Percentiles rank a stretch among this genome's conserved stretches.
phyloP scores from a whole-genome alignment of 2,329 filamentous ascomycete species.

The Fusarium algeriense region DNA sequence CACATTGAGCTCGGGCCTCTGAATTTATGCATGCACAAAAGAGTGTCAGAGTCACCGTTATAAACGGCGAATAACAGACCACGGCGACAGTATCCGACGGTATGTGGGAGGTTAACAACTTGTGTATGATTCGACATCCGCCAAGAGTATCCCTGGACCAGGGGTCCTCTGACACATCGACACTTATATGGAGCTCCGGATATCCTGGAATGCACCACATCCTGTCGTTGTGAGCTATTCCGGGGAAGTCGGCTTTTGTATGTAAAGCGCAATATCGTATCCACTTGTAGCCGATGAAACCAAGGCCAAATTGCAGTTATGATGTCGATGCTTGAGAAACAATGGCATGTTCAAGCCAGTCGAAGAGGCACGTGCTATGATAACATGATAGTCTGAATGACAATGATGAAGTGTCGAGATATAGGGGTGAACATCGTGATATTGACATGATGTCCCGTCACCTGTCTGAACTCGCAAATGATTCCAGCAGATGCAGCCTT shows the following conservation, averaged over 20 bases:
- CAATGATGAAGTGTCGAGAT: background rate
- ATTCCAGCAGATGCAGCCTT: constrained; percentile 2
- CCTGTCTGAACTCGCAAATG: background rate
- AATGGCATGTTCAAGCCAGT: constrained; percentile 16
- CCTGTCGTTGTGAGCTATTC: constrained; percentile 18
- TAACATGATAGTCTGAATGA: constrained; percentile 12
- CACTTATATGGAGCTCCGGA: constrained; percentile 18
- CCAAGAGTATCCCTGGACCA: constrained; percentile 25
- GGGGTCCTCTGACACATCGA: constrained; percentile 18
- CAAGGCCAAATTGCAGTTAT: constrained; percentile 13
- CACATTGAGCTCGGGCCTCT: background rate
- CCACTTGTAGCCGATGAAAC: constrained; percentile 13
- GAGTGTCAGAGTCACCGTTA: background rate
- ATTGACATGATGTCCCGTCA: background rate
- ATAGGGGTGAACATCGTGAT: background rate
- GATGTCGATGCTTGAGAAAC: constrained; percentile 18
- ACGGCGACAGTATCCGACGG: background rate
- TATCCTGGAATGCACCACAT: constrained; percentile 16
- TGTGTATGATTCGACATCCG: background rate
- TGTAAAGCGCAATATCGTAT: background rate
- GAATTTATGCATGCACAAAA: constrained; percentile 4
- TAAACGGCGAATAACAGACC: background rate
- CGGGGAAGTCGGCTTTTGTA: constrained; percentile 21
- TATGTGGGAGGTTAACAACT: constrained; percentile 1
- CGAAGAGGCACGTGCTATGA: constrained; percentile 12